Evolutionary conservation across 352 stramenopile species (phyloP).

Genomic region (Globisporangium paddicum): DNA sequence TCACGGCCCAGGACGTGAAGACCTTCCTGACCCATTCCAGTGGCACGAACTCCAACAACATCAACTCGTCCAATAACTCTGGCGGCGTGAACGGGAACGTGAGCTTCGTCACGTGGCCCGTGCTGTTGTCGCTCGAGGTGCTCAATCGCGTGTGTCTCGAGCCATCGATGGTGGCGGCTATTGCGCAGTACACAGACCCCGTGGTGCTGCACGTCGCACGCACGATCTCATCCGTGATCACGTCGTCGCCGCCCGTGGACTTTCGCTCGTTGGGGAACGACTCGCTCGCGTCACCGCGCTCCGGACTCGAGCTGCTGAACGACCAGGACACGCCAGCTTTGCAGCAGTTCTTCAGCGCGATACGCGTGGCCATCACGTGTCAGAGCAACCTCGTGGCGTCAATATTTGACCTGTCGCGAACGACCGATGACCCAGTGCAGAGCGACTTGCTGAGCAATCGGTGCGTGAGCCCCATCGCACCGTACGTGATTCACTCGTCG

Average conservation of each 20-base stretch:
- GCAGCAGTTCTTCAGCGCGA: slow-evolving; percentile 74
- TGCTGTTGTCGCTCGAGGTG: slow-evolving; percentile 77
- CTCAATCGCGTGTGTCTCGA: slow-evolving; percentile 71
- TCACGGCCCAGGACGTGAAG: slow-evolving; percentile 53
- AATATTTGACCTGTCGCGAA: slow-evolving; percentile 67
- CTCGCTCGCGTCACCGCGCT: slow-evolving; percentile 35
- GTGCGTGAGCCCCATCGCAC: slow-evolving; percentile 59
- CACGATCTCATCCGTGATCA: slow-evolving; percentile 73
- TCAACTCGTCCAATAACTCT: slow-evolving; percentile 12
- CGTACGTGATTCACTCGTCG: slow-evolving; percentile 66
- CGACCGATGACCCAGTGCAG: slow-evolving; percentile 30
- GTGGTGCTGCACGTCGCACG: slow-evolving; percentile 53
- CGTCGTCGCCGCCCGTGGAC: slow-evolving; percentile 68
- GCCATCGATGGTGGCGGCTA: slow-evolving; percentile 59
- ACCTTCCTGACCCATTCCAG: slow-evolving; percentile 51
- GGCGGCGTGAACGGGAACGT: slow-evolving; percentile 22
- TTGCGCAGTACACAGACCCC: slow-evolving; percentile 53
- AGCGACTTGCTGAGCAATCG: slow-evolving; percentile 48
- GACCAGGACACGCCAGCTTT: slow-evolving; percentile 74
- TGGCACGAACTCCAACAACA: slow-evolving; percentile 17
- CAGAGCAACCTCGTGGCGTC: slow-evolving; percentile 74
- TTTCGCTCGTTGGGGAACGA: slow-evolving; percentile 50
- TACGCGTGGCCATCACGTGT: slow-evolving; percentile 71
- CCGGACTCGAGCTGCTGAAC: slow-evolving; percentile 74
- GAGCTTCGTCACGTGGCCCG: slow-evolving; percentile 83